Evolutionary conservation across 345 rosid species (phyloP).

Genomic region (Salix exigua): DNA sequence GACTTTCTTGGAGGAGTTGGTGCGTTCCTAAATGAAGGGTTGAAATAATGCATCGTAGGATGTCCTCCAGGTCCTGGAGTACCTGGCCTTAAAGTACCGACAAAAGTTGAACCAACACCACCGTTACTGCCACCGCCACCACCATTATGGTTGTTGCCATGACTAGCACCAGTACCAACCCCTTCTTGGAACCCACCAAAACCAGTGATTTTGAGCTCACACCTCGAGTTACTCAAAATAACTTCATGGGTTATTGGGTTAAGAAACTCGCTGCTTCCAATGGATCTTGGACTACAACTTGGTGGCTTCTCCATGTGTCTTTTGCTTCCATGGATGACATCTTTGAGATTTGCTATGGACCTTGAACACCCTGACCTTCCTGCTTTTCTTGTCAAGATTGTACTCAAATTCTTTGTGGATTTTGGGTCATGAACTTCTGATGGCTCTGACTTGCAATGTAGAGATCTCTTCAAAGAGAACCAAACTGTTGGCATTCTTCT

Average conservation of each 20-base stretch:
- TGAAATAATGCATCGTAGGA: constrained; percentile 67
- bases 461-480: constrained; percentile 44
- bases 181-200: constrained; percentile 59
- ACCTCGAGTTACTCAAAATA: constrained; percentile 77
- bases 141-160: constrained; percentile 7
- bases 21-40: constrained; percentile 51
- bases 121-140: constrained; percentile 1
- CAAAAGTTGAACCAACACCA: constrained; percentile 54
- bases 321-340: constrained; percentile 98
- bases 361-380: constrained; percentile 96
- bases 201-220: constrained; percentile 94
- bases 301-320: constrained; percentile 85
- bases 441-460: constrained; percentile 48
- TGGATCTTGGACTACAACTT: constrained; percentile 94
- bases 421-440: constrained; percentile 48
- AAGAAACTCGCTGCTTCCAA: constrained; percentile 97
- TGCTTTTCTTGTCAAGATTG: constrained; percentile 56
- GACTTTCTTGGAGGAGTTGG: constrained; percentile 58
- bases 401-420: constrained; percentile 47
- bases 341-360: constrained; percentile 96
- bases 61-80: constrained; percentile 78
- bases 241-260: constrained; percentile 98
- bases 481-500: constrained; percentile 54
- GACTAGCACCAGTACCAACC: constrained; percentile 19
- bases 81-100: constrained; percentile 83